Conservation (phyloP, 148 eudicot genomes). For the Fallopia convolvulus region DNA sequence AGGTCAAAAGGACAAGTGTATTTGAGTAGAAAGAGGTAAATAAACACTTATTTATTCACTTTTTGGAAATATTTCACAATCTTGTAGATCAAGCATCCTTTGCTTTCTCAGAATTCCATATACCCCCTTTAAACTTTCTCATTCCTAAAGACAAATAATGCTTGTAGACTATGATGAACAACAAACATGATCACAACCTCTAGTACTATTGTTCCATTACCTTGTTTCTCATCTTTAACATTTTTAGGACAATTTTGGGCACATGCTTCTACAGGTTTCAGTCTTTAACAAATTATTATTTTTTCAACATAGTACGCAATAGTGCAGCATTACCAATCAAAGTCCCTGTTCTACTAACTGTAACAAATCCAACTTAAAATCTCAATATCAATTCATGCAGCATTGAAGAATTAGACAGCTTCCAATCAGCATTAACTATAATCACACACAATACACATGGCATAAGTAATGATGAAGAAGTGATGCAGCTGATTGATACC, state of each 20-base stretch:
- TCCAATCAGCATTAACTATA: background rate
- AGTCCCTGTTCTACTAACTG: background rate
- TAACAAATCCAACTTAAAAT: background rate
- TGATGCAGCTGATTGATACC: slow-evolving; percentile 16
- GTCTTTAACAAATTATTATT: no score
- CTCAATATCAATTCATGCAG: background rate
- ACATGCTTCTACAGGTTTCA: background rate
- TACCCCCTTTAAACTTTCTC: background rate
- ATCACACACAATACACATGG: background rate
- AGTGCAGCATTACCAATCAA: background rate
- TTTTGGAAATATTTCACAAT: slow-evolving; percentile 4
- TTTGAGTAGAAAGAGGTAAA: background rate
- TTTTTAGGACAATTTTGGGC: background rate
- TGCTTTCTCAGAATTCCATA: background rate
- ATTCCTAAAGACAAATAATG: slow-evolving; percentile 3
- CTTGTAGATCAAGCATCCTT: slow-evolving; percentile 6
- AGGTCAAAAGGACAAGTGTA: background rate
- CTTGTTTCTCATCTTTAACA: background rate
- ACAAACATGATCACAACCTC: background rate
- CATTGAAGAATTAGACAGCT: background rate
- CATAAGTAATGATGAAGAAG: background rate
- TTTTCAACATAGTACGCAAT: background rate
- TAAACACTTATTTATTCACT: background rate
- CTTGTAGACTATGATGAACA: background rate
- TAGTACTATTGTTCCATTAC: background rate